Evolutionary conservation across 140 eudicot species (phyloP), one percentile per base, ranked within the genome.

Genomic region (Flaveria floridana): DNA sequence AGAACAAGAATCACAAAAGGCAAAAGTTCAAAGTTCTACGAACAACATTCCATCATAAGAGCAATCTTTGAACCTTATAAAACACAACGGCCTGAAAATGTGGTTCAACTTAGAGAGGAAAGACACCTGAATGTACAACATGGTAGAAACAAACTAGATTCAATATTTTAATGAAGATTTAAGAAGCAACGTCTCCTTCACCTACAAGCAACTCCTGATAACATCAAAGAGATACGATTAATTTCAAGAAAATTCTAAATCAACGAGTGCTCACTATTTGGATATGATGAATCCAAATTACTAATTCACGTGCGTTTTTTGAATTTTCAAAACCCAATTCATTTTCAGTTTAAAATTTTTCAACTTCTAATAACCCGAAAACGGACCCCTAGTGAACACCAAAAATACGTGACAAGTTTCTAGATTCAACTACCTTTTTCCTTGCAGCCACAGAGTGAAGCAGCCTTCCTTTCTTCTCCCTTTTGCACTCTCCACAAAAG

Each of bases 401-500:
- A 4, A 3, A 53, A 4, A 7, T 8, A 21, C 1, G 53, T 7
- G 28, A 48, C 7, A 25, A 52, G 21, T 52, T 52, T 8, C 62
- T 19, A 55, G 62, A 55, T 7, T 53, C 30, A 28, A 2, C 2
- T 83, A 90, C 99, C 96, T 73, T 69, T 81, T 86, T 93, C 75
- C 79, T 82, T 42, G 91, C 83, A 58, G 86, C 76, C 80, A 90
- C 67, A 10, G 87, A 71, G 75, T 82, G 85, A 26, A 51, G 84
- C 69, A 83, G 94, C 83, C 99, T 84, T 65, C 79, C 95, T 65
- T 78, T 80, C 88, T 87, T 94, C 95, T 88, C 90, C 42, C 87
- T 85, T 73, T 86, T 83, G 72, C 99, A 94, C 89, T 90, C 94
- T 15, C 88, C 87, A 70, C 99, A 94, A 90, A 88, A 94, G 76